phyloP scores from a whole-genome alignment of 139 green algal species.

The Asterochloris sp. region DNA sequence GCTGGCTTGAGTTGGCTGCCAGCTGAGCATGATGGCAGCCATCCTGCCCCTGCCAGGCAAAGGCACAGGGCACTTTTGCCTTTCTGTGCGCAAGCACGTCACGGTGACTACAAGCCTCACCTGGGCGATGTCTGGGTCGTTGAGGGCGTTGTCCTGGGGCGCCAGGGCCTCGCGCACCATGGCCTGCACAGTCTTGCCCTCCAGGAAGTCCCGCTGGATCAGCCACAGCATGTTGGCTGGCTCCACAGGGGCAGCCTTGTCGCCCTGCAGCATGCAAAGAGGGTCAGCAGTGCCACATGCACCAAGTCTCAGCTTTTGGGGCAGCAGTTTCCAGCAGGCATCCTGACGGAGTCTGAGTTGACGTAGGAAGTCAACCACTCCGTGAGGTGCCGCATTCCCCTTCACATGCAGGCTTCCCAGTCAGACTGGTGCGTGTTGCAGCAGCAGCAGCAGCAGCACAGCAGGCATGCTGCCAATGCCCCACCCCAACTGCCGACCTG shows the following conservation, averaged over 20 bases:
- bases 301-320: neutral
- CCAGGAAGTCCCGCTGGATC: slow-evolving; percentile 92
- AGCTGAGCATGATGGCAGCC: no score
- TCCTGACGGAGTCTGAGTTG: neutral
- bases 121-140: slow-evolving; percentile 46
- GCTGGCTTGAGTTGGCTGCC: no score
- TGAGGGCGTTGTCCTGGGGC: slow-evolving; percentile 71
- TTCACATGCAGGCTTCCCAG: no score
- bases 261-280: neutral
- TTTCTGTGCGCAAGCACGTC: no score
- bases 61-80: no score
- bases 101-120: slow-evolving; percentile 8
- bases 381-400: no score
- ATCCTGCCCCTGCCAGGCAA: no score
- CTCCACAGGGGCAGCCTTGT: slow-evolving; percentile 9
- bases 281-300: neutral
- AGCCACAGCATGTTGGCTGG: slow-evolving; percentile 88
- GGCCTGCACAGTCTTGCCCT: slow-evolving; percentile 65
- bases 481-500: neutral
- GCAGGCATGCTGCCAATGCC: no score
- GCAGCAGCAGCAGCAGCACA: no score
- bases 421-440: no score
- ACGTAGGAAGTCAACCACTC: no score
- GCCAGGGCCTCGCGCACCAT: slow-evolving; percentile 65
- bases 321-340: neutral